A percentile compares a stretch with the other conserved stretches of the same genome.
These are phyloP conservation scores for Clathrus columnatus DNA, from an alignment of 768 basidiomycete genomes.

Conservation along the genomic window DNA sequence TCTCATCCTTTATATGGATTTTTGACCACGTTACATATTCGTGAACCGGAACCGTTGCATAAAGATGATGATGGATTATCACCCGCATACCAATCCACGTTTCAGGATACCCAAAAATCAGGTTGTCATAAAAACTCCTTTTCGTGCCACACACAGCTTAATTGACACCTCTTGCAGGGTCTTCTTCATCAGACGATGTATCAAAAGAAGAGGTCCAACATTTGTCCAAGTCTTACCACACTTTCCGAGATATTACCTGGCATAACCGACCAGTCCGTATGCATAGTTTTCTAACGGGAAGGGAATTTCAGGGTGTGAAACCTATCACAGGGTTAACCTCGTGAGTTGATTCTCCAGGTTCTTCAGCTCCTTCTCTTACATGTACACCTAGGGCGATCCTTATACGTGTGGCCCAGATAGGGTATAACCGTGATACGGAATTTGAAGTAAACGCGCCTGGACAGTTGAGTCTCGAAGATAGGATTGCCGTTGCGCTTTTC, in stretches of 20 bases:
- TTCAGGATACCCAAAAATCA: too few relatives aligned
- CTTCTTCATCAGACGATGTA: too few relatives aligned
- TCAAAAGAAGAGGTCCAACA: constrained; percentile 15
- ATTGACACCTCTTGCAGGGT: too few relatives aligned
- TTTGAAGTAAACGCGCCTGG: constrained; percentile 38
- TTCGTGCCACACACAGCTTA: too few relatives aligned
- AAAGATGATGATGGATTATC: background rate
- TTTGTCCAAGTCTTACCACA: constrained; percentile 43
- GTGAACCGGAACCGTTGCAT: constrained; percentile 19
- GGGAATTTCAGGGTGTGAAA: constrained; percentile 77
- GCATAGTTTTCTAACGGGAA: constrained; percentile 78
- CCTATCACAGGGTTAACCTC: constrained; percentile 86
- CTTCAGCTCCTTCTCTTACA: background rate
- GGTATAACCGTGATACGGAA: constrained; percentile 37
- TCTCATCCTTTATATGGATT: constrained; percentile 78
- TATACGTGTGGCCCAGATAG: constrained; percentile 39
- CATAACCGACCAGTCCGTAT: constrained; percentile 42
- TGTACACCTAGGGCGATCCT: constrained; percentile 37
- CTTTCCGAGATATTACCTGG: constrained; percentile 45
- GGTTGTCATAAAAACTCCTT: too few relatives aligned
- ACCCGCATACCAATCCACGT: too few relatives aligned
- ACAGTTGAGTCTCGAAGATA: constrained; percentile 31
- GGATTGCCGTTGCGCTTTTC: constrained; percentile 35
- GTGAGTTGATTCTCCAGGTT: constrained; percentile 38
- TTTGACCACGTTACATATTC: constrained; percentile 45